Base-by-base conservation (phyloP, 768 basidiomycete species). In the Lepiota venenata region DNA sequence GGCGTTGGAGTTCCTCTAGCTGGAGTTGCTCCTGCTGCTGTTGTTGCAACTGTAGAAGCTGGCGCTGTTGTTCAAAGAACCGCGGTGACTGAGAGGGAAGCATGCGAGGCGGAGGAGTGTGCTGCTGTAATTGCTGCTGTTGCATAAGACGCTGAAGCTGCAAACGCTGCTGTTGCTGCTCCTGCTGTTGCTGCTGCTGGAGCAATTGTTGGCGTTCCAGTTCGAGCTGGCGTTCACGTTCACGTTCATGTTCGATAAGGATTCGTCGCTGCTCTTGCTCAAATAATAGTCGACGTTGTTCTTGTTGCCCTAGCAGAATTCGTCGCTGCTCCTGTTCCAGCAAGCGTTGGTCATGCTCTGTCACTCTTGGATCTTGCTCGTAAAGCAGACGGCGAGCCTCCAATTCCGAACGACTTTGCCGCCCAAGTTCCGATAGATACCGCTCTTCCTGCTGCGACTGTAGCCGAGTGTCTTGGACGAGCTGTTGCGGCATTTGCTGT, bases 1-100 rank as follows among this genome's bases (percentile, higher is more conserved):
- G 58, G 21, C 55, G 57, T 16, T 57, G 52, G 12, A 60, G 43
- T 16, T 60, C 50, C 27, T 56, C 41, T 29, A 61, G 47, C 39
- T 56, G 52, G 4, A 49, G 43, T 39, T 61, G 57, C 29, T 69
- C 62, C 51, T 58, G 57, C 36, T 87, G 82, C 59, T 88, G 83
- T 56, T 87, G 83, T 61, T 87, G 87, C 16, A 85, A 70, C 39
- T 84, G 73, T 54, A 87, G 65, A 48, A 84, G 78, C 63, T 88
- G 88, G 43, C 87, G 83, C 55, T 88, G 78, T 63, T 87, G 84
- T 55, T 88, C 87, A 54, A 86, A 79, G 67, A 90, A 88, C 16
- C 87, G 81, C n/a, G 87, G 88, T 2, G 88, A 89, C 60, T 88
- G 88, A 3, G 86, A 83, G 18, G 87, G 83, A 25, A 82, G 79